phyloP scores from a whole-genome alignment of 2,329 filamentous ascomycete genomes.

The Verticillium dahliae region DNA sequence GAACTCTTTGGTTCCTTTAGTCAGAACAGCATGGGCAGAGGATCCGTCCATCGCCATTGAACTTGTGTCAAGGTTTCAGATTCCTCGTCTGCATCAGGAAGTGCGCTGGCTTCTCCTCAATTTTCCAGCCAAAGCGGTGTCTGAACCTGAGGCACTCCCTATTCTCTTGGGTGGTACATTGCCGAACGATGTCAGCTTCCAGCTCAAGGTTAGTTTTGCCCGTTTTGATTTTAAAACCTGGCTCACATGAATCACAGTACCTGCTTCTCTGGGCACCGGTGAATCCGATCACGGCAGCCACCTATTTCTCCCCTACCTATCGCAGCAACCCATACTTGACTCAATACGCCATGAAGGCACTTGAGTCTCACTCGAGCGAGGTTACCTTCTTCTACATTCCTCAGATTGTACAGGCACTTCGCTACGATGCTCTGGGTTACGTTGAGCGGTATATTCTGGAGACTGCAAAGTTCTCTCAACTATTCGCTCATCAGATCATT shows the following conservation, averaged over 20 bases:
- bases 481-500: slow-evolving; percentile 98
- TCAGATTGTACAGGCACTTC: slow-evolving; percentile 91
- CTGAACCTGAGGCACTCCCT: slow-evolving; percentile 75
- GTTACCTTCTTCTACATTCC: slow-evolving; percentile 99
- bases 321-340: slow-evolving; percentile 87
- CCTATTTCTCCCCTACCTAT: slow-evolving; percentile 87
- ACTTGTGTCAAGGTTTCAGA: slow-evolving; percentile 72
- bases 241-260: slow-evolving; percentile 49
- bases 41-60: slow-evolving; percentile 83
- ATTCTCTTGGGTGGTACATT: slow-evolving; percentile 72
- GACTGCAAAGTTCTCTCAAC: slow-evolving; percentile 93
- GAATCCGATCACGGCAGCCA: slow-evolving; percentile 88
- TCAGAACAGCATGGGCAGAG: slow-evolving; percentile 82
- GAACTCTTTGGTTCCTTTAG: slow-evolving; percentile 53
- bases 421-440: slow-evolving; percentile 89
- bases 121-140: slow-evolving; percentile 75
- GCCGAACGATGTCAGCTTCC: slow-evolving; percentile 72
- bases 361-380: slow-evolving; percentile 93
- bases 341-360: slow-evolving; percentile 91
- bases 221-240: neutral
- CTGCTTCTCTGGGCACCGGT: slow-evolving; percentile 88
- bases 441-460: slow-evolving; percentile 95
- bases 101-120: slow-evolving; percentile 75
- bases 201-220: slow-evolving; percentile 62
- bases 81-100: slow-evolving; percentile 63